Percentiles rank a stretch among this genome's conserved stretches.
Conservation (phyloP, 805 yeast genomes). For the Pichia occidentalis region DNA sequence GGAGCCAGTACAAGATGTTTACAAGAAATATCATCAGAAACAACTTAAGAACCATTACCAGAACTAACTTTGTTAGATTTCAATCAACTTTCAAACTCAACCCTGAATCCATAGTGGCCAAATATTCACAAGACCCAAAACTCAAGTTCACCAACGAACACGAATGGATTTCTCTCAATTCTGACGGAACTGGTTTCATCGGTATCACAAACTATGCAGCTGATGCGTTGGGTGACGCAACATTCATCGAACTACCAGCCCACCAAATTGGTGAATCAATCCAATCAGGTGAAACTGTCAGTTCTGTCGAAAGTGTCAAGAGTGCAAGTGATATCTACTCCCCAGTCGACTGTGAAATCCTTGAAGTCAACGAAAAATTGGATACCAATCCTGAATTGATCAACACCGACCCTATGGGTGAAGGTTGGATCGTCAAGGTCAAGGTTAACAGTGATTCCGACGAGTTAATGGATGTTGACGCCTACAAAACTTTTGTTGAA, state of each 20-base stretch:
- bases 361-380: constrained; percentile 63
- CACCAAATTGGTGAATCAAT: constrained; percentile 26
- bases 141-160: constrained; percentile 81
- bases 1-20: constrained; percentile 11
- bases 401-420: constrained; percentile 87
- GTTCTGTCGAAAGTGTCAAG: constrained; percentile 92
- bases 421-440: constrained; percentile 86
- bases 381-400: constrained; percentile 69
- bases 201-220: constrained; percentile 95
- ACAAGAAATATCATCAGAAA: constrained; percentile 11
- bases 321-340: constrained; percentile 88
- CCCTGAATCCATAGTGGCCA: constrained; percentile 26
- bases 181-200: constrained; percentile 73
- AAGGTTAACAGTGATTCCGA: constrained; percentile 41
- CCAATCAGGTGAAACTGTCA: constrained; percentile 76
- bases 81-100: constrained; percentile 24
- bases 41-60: constrained; percentile 8
- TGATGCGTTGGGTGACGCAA: constrained; percentile 95
- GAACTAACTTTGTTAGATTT: constrained; percentile 19
- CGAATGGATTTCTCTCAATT: constrained; percentile 88
- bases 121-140: constrained; percentile 36
- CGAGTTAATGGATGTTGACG: constrained; percentile 47
- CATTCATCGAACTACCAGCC: constrained; percentile 82
- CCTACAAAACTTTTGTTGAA: constrained; percentile 51
- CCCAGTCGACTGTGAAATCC: constrained; percentile 73